Percentiles rank a stretch among this genome's conserved stretches.
phyloP scores from a whole-genome alignment of 495 filamentous ascomycete species.

The Penicillium canescens region DNA sequence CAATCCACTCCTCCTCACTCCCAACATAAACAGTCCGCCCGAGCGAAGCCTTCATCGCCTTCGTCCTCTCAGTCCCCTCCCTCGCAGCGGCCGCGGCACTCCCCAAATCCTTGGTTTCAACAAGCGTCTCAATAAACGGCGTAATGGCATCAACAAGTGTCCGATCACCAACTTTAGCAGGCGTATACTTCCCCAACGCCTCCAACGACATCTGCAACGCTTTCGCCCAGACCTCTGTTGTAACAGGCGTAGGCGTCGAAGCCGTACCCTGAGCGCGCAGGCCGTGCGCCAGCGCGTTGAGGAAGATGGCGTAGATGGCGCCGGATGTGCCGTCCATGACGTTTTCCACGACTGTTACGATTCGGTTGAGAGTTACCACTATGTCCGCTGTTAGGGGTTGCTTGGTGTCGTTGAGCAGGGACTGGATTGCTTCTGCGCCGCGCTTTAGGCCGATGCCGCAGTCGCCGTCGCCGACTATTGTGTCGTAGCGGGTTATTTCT shows the following conservation, averaged over 20 bases:
- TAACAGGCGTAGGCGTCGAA: constrained; percentile 45
- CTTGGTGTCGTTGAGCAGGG: constrained; percentile 53
- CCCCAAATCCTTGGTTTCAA: constrained; percentile 59
- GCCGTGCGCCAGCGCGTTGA: constrained; percentile 81
- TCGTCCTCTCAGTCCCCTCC: constrained; percentile 77
- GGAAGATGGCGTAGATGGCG: constrained; percentile 92
- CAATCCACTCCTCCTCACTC: constrained; percentile 70
- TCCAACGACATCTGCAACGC: constrained; percentile 71
- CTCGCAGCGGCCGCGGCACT: constrained; percentile 74
- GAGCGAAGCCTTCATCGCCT: constrained; percentile 85
- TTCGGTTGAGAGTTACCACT: constrained; percentile 68
- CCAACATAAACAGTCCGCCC: constrained; percentile 92
- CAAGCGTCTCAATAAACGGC: constrained; percentile 78
- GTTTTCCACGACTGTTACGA: constrained; percentile 82
- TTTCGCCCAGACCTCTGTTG: constrained; percentile 65
- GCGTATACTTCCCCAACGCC: constrained; percentile 80
- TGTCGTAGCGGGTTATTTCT: constrained; percentile 85
- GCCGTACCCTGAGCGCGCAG: constrained; percentile 59
- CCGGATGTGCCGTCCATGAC: constrained; percentile 97
- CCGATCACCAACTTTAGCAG: constrained; percentile 83
- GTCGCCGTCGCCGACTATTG: constrained; percentile 92
- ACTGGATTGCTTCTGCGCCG: constrained; percentile 83
- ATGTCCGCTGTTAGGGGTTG: constrained; percentile 63
- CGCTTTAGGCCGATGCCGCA: constrained; percentile 89
- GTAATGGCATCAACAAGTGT: constrained; percentile 89